phyloP scores from a whole-genome alignment of 345 rosid genomes.

The Odontarrhena argentea region DNA sequence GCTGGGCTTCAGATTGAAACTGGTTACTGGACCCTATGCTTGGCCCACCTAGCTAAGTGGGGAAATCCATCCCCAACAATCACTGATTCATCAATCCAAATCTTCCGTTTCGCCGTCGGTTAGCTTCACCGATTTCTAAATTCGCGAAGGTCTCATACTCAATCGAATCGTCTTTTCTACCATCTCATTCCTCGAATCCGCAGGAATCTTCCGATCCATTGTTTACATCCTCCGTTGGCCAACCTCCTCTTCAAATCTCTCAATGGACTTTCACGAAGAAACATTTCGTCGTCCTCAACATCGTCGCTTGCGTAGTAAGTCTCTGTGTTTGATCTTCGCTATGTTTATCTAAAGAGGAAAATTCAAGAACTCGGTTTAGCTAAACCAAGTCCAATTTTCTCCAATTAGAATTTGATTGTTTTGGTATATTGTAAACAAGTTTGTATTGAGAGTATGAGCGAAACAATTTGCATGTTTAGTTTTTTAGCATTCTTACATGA shows the following conservation, averaged over 20 bases:
- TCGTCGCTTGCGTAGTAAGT: slow-evolving; percentile 69
- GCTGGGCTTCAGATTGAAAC: too few species aligned
- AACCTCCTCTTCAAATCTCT: slow-evolving; percentile 52
- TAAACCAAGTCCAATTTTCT: too few species aligned
- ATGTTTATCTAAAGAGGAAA: too few species aligned
- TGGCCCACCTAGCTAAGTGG: too few species aligned
- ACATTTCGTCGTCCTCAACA: slow-evolving; percentile 61
- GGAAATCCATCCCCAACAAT: neutral
- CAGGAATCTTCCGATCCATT: slow-evolving; percentile 40
- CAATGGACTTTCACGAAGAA: slow-evolving; percentile 70
- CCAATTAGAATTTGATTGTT: too few species aligned
- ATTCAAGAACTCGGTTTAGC: too few species aligned
- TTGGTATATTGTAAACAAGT: too few species aligned
- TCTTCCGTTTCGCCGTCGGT: slow-evolving; percentile 20
- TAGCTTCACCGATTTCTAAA: slow-evolving; percentile 30
- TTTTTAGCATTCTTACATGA: too few species aligned
- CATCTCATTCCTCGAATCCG: neutral
- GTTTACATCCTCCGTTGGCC: slow-evolving; percentile 60
- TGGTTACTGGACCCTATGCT: too few species aligned
- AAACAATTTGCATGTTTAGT: too few species aligned
- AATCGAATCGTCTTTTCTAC: neutral
- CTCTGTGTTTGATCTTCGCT: neutral
- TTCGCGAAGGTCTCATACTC: slow-evolving; percentile 35
- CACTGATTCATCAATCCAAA: neutral
- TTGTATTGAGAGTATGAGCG: too few species aligned